phyloP scores from a whole-genome alignment of 495 filamentous ascomycete genomes.

The Hypoxylon lienhwacheense region DNA sequence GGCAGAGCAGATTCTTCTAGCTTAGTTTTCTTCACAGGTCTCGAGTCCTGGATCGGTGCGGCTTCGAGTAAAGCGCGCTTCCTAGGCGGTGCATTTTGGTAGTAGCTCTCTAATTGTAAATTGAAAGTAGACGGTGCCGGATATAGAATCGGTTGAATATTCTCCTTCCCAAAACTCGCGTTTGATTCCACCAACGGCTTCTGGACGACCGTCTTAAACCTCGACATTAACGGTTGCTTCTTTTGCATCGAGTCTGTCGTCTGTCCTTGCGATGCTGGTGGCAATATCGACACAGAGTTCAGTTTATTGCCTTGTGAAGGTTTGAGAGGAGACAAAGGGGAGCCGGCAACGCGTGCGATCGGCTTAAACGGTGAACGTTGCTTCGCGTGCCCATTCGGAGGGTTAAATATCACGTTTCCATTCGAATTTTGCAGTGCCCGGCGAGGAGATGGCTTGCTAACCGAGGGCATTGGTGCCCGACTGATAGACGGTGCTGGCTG shows the following conservation, averaged over 20 bases:
- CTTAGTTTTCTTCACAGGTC: conserved; percentile 63
- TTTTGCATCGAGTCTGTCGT: conserved; percentile 86
- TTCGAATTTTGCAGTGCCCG: conserved; percentile 55
- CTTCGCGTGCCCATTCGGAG: conserved; percentile 51
- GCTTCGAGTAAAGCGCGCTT: conserved; percentile 75
- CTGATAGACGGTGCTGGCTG: conserved; percentile 49
- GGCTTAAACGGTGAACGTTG: conserved; percentile 63
- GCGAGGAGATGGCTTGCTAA: conserved; percentile 44
- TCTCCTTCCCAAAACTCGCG: conserved; percentile 67
- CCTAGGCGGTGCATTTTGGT: conserved; percentile 55
- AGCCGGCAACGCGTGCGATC: conserved; percentile 40
- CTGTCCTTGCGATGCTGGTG: conserved; percentile 64
- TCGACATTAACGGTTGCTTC: conserved; percentile 63
- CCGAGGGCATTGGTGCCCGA: conserved; percentile 56
- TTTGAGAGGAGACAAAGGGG: conserved; percentile 50
- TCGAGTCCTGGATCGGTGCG: conserved; percentile 70
- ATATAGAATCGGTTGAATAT: conserved; percentile 55
- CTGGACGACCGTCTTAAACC: conserved; percentile 62
- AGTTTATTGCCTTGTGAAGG: conserved; percentile 51
- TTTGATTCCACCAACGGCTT: conserved; percentile 68
- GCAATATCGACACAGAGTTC: conserved; percentile 68
- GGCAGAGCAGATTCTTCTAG: conserved; percentile 61
- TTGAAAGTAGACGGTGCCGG: conserved; percentile 54
- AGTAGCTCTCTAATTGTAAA: conserved; percentile 57
- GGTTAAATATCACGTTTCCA: conserved; percentile 58